These are phyloP conservation scores for Thecamonas trahens DNA, from an alignment of 78 protist genomes.

Conservation along the genomic window DNA sequence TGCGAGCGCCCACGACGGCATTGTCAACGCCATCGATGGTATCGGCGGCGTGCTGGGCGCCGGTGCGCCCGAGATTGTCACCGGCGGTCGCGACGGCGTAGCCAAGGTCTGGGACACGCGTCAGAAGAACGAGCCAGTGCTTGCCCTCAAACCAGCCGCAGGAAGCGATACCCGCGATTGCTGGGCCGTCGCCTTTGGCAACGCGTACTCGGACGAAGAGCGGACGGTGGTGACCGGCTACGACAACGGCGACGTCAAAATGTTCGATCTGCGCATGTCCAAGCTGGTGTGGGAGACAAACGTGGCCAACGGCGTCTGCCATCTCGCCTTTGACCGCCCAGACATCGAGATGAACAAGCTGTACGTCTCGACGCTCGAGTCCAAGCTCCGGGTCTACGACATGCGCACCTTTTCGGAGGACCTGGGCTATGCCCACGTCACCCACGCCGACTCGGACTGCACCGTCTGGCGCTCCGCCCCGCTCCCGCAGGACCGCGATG, in stretches of 20 bases:
- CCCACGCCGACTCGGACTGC: not conserved
- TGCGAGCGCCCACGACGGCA: constrained; percentile 24
- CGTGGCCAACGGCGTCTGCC: constrained; percentile 51
- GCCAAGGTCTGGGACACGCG: constrained; percentile 68
- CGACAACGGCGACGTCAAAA: constrained; percentile 78
- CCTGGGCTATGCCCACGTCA: constrained; percentile 38
- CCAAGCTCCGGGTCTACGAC: constrained; percentile 24
- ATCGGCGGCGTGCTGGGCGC: constrained; percentile 33
- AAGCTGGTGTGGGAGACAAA: constrained; percentile 46
- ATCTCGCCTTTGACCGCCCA: constrained; percentile 54
- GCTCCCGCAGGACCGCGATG: constrained; percentile 72
- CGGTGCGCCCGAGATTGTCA: constrained; percentile 74
- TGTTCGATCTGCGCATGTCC: constrained; percentile 48
- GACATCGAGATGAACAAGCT: constrained; percentile 61
- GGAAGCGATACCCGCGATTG: constrained; percentile 38
- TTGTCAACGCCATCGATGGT: constrained; percentile 64
- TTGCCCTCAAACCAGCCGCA: constrained; percentile 29
- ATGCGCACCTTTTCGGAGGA: constrained; percentile 35
- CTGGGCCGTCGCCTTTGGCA: constrained; percentile 71
- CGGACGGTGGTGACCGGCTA: constrained; percentile 57
- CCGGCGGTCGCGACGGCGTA: constrained; percentile 60
- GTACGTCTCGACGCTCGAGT: constrained; percentile 40
- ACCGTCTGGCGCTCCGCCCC: constrained; percentile 55
- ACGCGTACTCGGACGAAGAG: constrained; percentile 10
- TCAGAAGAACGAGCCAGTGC: constrained; percentile 41